A percentile compares a stretch with the other conserved stretches of the same genome.
These are phyloP conservation scores for Penicillium bialowiezense DNA, from an alignment of 495 filamentous ascomycete species.

Conservation along the genomic window DNA sequence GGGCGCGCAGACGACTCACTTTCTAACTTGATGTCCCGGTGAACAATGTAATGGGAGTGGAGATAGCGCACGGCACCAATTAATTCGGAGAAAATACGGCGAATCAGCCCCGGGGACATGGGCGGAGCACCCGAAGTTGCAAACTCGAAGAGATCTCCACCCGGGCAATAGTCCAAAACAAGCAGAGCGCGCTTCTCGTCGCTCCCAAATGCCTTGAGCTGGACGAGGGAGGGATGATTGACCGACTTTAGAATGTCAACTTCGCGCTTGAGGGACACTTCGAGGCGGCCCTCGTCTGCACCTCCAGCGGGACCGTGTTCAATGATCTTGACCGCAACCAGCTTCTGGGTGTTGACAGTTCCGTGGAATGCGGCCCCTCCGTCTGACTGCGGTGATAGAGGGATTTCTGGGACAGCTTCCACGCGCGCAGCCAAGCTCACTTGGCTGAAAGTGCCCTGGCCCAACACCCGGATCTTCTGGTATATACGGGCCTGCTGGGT, in stretches of 20 bases:
- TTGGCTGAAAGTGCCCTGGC: constrained; percentile 93
- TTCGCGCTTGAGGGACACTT: constrained; percentile 90
- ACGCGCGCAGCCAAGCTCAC: constrained; percentile 80
- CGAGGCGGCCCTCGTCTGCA: constrained; percentile 82
- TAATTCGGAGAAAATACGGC: constrained; percentile 87
- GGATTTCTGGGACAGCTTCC: constrained; percentile 24
- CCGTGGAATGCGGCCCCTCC: constrained; percentile 38
- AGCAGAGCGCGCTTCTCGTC: constrained; percentile 77
- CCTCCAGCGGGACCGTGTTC: constrained; percentile 91
- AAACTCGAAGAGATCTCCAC: constrained; percentile 92
- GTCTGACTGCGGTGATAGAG: constrained; percentile 27
- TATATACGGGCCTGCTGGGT: constrained; percentile 53
- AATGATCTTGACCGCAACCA: constrained; percentile 94
- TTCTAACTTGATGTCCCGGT: constrained; percentile 96
- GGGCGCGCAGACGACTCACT: constrained; percentile 72
- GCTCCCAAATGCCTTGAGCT: constrained; percentile 83
- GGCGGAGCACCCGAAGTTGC: constrained; percentile 63
- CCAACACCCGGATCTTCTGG: constrained; percentile 73
- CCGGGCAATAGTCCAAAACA: constrained; percentile 87
- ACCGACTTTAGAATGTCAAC: constrained; percentile 86
- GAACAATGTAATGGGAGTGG: constrained; percentile 81
- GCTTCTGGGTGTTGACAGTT: constrained; percentile 54
- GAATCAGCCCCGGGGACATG: constrained; percentile 65
- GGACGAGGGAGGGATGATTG: constrained; percentile 83
- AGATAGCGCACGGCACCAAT: constrained; percentile 83